These are phyloP conservation scores for Candida stauntonica DNA, from an alignment of 805 yeast species.

Conservation along the genomic window DNA sequence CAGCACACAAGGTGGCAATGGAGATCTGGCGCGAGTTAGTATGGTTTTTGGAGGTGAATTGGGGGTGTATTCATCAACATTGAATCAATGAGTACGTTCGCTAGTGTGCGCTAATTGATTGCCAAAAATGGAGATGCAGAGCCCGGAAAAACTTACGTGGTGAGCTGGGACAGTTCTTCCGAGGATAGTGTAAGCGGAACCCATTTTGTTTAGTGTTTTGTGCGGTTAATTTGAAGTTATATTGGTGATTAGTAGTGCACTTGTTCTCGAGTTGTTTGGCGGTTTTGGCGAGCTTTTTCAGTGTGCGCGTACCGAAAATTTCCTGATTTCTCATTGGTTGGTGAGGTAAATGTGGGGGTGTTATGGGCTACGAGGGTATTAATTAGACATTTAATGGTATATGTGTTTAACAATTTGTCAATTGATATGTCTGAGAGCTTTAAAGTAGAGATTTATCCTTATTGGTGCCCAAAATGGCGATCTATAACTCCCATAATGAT, in stretches of 20 bases:
- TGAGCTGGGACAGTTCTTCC: slow-evolving; percentile 86
- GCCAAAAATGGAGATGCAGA: neutral
- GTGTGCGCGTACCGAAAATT: slow-evolving; percentile 5
- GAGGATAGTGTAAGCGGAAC: slow-evolving; percentile 75
- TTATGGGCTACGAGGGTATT: neutral
- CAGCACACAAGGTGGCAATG: slow-evolving; percentile 71
- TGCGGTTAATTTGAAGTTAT: too few species aligned
- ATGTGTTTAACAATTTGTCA: too few species aligned
- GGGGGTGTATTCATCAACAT: too few species aligned
- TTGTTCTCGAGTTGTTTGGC: neutral
- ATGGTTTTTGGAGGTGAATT: too few species aligned
- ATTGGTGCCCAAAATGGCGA: too few species aligned
- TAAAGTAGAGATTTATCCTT: too few species aligned
- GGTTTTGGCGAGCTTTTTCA: slow-evolving; percentile 4
- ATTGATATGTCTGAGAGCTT: too few species aligned
- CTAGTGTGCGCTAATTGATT: too few species aligned
- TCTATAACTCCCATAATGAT: too few species aligned
- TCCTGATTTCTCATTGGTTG: slow-evolving; percentile 11
- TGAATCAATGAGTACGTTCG: too few species aligned
- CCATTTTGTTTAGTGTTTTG: too few species aligned
- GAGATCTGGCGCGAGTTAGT: slow-evolving; percentile 47
- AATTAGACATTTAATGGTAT: too few species aligned
- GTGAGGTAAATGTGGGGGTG: neutral
- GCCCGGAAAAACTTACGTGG: slow-evolving; percentile 48
- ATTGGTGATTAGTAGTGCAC: neutral